Conservation (phyloP, 2,329 filamentous ascomycete genomes). For the Geoglossum cookeanum region DNA sequence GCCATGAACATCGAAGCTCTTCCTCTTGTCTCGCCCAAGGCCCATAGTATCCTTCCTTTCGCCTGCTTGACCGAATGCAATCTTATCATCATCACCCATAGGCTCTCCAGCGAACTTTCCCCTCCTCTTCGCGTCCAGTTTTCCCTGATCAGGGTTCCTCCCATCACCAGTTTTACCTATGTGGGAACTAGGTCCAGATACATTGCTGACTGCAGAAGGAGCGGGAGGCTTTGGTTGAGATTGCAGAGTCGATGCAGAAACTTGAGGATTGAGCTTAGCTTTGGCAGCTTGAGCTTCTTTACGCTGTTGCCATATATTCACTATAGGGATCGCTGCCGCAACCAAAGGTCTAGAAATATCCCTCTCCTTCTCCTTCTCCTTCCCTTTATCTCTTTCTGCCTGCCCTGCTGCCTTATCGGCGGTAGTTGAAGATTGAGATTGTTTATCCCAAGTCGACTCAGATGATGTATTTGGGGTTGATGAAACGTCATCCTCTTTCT, state of each 20-base stretch:
- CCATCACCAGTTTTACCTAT: neutral
- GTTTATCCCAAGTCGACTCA: conserved; percentile 48
- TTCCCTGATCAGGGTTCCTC: neutral
- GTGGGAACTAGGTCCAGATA: neutral
- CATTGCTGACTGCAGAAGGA: conserved; percentile 9
- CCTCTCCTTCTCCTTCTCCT: conserved; percentile 27
- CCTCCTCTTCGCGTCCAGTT: neutral
- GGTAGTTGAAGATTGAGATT: conserved; percentile 41
- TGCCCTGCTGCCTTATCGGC: conserved; percentile 39
- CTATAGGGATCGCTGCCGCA: conserved; percentile 61
- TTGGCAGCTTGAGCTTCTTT: conserved; percentile 43
- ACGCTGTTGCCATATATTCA: conserved; percentile 79
- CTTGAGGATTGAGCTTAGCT: conserved; percentile 19
- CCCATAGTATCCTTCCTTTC: neutral
- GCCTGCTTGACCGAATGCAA: neutral
- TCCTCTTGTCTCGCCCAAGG: neutral
- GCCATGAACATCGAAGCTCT: neutral
- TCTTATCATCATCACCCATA: neutral
- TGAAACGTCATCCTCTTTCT: conserved; percentile 40
- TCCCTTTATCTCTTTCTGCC: conserved; percentile 20
- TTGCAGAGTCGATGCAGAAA: neutral
- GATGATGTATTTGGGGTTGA: conserved; percentile 43
- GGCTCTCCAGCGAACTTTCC: neutral
- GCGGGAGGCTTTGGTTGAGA: conserved; percentile 14
- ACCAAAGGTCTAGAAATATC: conserved; percentile 46